phyloP scores from a whole-genome alignment of 176 grass and related monocot species.

The Dendrocalamus sinicus region DNA sequence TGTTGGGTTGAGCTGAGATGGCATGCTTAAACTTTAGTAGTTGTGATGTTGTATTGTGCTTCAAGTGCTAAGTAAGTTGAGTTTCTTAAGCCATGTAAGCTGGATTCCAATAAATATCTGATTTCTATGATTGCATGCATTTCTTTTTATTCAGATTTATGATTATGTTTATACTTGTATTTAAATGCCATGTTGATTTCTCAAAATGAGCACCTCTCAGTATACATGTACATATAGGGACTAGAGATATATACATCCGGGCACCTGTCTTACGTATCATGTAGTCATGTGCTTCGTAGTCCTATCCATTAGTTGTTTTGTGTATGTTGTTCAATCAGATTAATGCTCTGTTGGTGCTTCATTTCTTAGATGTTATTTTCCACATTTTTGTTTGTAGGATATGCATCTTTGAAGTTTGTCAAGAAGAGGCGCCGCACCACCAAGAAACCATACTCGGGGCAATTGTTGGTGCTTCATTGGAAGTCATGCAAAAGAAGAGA shows the following conservation, averaged over 20 bases:
- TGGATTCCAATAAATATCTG: background rate
- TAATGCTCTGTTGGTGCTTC: background rate
- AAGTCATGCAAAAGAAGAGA: slow-evolving; percentile 84
- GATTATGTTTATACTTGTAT: background rate
- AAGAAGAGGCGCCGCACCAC: slow-evolving; percentile 74
- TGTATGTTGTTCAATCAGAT: background rate
- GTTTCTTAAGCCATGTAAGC: background rate
- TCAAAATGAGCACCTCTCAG: background rate
- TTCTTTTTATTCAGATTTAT: background rate
- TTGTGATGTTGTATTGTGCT: background rate
- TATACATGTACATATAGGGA: background rate
- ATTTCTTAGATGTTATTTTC: background rate
- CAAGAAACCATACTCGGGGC: slow-evolving; percentile 81
- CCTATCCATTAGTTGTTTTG: background rate
- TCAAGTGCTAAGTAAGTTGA: background rate
- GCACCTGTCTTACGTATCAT: background rate
- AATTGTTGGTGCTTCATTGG: slow-evolving; percentile 77
- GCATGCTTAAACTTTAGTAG: background rate
- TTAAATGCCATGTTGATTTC: background rate
- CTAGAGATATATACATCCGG: background rate
- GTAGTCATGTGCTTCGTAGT: background rate
- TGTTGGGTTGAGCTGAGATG: background rate
- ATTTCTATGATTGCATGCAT: background rate
- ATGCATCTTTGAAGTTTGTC: slow-evolving; percentile 71
- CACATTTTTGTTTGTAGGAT: slow-evolving; percentile 45